Evolutionary conservation across 2,329 filamentous ascomycete species (phyloP), one percentile per base, ranked within the genome.

Genomic region (Leptographium wingfieldii): DNA sequence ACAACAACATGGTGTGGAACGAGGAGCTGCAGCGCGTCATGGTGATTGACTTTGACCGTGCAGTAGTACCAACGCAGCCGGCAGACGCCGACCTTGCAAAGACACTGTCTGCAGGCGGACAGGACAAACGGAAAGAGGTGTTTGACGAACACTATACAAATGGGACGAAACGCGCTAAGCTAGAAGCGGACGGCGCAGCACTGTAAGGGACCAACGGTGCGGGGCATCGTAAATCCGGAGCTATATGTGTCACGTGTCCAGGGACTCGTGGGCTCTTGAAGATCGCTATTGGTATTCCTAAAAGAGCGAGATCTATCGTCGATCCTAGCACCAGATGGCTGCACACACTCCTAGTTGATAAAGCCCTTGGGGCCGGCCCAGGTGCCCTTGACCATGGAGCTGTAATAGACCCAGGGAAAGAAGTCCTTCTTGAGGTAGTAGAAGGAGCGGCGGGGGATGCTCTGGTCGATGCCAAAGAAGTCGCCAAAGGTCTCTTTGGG

Each of bases 381-480:
- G 27, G 72, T 75, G 2, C 79, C 79, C 68, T 80, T 80, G n/a
- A 81, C 72, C 74, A 80, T 76, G 40, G 72, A 73, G 35, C 76
- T 74, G 31, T 72, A 73, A 67, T 82, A 82, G 2, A 82, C 79
- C 79, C 79, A 82, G 0, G 80, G 79, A 68, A 82, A 82, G 58
- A 77, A 71, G 57, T 76, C 70, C 67, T 76, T 77, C 68, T 77
- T 77, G 48, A 77, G 62, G 63, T 75, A 69, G 61, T 75, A 77
- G 64, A 72, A 77, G 2, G 68, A 63, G 31, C 70, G 65, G 1
- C 67, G 67, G 0, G 75, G 75, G n/a, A 66, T 66, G 48, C 71
- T 71, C 67, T 77, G 75, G 61, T 73, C 72, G 22, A 70, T 69
- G 48, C 67, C 67, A 11, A 69, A 51, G 22, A 56, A 59, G 55